phyloP scores from a whole-genome alignment of 2,329 filamentous ascomycete species.

The Akanthomyces dipterigenus region DNA sequence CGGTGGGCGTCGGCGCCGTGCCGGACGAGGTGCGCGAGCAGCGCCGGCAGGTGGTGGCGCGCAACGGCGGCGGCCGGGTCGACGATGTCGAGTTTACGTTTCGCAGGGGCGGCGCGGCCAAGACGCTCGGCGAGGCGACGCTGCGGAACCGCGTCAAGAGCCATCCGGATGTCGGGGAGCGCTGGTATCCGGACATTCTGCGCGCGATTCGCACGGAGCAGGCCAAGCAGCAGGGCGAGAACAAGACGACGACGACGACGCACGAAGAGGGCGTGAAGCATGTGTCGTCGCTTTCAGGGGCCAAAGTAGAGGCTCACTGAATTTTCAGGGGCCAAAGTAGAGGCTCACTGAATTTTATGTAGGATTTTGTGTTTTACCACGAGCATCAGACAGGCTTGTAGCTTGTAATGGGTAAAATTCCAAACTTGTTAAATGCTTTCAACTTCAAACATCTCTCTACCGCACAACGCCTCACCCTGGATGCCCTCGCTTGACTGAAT shows the following conservation, averaged over 20 bases:
- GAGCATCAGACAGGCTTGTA: not conserved
- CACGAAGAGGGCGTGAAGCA: conserved; percentile 14
- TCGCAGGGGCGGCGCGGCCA: conserved; percentile 57
- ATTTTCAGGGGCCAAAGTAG: not conserved
- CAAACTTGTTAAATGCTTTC: not conserved
- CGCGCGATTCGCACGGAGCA: conserved; percentile 53
- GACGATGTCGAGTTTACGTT: conserved; percentile 88
- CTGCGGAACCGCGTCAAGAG: conserved; percentile 79
- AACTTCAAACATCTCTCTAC: not conserved
- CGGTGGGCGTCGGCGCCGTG: conserved; percentile 47
- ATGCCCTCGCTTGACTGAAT: conserved; percentile 6
- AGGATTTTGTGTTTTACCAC: not conserved
- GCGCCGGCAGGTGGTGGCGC: conserved; percentile 50
- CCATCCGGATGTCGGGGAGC: conserved; percentile 78
- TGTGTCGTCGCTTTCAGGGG: conserved; percentile 9
- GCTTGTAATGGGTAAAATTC: not conserved
- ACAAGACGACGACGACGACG: conserved; percentile 2
- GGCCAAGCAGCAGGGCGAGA: conserved; percentile 22
- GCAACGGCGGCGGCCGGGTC: conserved; percentile 50
- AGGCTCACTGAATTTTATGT: conserved; percentile 25
- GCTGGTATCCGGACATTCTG: conserved; percentile 66
- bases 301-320: conserved; percentile 28
- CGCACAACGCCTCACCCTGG: not conserved
- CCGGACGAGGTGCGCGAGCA: conserved; percentile 58
- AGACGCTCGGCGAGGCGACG: conserved; percentile 73